A percentile compares a stretch with the other conserved stretches of the same genome.
Evolutionary conservation across 768 basidiomycete genomes (phyloP).

Genomic region (Fibroporia radiculosa): DNA sequence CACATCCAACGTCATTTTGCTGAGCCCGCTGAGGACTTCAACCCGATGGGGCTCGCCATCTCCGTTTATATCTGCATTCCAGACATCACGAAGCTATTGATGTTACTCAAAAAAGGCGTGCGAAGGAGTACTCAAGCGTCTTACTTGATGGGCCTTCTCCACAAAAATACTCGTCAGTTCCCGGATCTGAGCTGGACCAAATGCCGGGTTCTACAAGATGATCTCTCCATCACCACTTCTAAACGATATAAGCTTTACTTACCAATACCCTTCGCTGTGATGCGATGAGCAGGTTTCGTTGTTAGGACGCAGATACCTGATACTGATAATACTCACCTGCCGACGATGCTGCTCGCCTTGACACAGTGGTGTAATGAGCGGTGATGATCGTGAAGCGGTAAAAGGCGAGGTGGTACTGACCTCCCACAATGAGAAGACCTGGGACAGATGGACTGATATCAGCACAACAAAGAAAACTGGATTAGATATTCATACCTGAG

Average conservation of each 20-base stretch:
- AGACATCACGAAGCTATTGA: conserved; percentile 14
- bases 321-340: not conserved
- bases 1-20: conserved; percentile 31
- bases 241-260: not conserved
- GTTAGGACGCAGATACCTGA: not conserved
- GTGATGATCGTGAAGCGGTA: not conserved
- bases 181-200: conserved; percentile 51
- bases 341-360: conserved; percentile 28
- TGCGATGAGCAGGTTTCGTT: not conserved
- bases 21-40: conserved; percentile 27
- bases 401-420: conserved; percentile 6
- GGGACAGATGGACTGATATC: no score
- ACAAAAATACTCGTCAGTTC: conserved; percentile 50
- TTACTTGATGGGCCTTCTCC: conserved; percentile 44
- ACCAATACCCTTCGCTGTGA: conserved; percentile 23
- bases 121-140: not conserved
- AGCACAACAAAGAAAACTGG: no score
- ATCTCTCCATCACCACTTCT: not conserved
- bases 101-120: not conserved
- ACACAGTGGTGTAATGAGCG: no score
- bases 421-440: conserved; percentile 39
- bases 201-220: conserved; percentile 52
- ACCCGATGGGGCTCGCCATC: conserved; percentile 17
- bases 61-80: conserved; percentile 23
- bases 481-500: no score